phyloP scores from a whole-genome alignment of 768 basidiomycete genomes.

The Suillus subalutaceus region DNA sequence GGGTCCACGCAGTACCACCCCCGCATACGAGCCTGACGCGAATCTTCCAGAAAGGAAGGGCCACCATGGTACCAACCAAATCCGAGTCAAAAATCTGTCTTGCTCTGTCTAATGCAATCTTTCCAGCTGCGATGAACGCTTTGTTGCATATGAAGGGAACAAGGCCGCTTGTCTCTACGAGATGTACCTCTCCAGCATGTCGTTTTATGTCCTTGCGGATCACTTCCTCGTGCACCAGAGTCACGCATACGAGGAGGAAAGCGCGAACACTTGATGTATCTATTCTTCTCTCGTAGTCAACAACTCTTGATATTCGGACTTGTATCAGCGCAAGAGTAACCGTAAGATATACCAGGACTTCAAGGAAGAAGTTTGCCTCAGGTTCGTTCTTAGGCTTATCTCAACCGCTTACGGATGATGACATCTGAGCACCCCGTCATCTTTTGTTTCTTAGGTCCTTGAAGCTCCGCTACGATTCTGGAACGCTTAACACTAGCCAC shows the following conservation, averaged over 20 bases:
- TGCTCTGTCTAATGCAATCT: background rate
- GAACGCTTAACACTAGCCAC: conserved; percentile 29
- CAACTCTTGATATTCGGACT: background rate
- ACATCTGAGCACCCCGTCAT: conserved; percentile 6
- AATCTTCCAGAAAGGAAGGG: conserved; percentile 61
- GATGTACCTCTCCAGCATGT: conserved; percentile 85
- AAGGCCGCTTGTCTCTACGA: conserved; percentile 92
- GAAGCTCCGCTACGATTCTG: conserved; percentile 55
- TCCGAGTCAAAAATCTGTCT: background rate
- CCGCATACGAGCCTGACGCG: conserved; percentile 88
- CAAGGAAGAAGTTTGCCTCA: conserved; percentile 73
- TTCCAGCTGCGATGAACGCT: conserved; percentile 82
- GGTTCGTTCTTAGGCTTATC: conserved; percentile 37
- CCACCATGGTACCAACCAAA: conserved; percentile 53
- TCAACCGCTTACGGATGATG: background rate
- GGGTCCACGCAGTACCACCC: too few relatives aligned
- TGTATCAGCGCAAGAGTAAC: conserved; percentile 52
- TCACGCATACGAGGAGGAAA: conserved; percentile 77
- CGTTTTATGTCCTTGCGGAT: conserved; percentile 71
- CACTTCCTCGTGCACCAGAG: conserved; percentile 80
- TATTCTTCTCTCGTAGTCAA: conserved; percentile 5
- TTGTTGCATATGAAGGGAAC: conserved; percentile 89
- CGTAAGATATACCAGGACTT: conserved; percentile 66
- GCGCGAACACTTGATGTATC: conserved; percentile 70
- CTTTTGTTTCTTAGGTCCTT: conserved; percentile 52